Evolutionary conservation across 1,139 yeast genomes (phyloP), one percentile per base, ranked within the genome.

Genomic region (Yamadazyma songkhlaensis): DNA sequence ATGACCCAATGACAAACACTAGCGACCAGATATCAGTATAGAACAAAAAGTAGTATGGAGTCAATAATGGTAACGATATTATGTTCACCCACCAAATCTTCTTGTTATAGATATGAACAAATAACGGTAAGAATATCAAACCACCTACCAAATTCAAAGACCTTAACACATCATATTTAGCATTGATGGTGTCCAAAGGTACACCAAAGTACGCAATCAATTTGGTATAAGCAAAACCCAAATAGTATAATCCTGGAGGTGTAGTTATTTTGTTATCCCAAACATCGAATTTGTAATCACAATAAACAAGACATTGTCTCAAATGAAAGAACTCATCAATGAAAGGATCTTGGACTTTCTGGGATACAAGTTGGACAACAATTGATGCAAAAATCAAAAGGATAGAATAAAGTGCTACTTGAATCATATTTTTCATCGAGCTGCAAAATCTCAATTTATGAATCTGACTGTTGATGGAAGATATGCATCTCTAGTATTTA

Each of bases 211-310:
- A 28, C 21, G 48, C 39, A 29, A 67, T 30, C 2, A 61, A 20
- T 42, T 70, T 59, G 33, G 73, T 57, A 51, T 70, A 79, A 4
- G 61, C 37, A 45, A 72, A 73, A 1, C 90, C 95, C 9, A 89
- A 51, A 8, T 73, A 46, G 53, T 92, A 92, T 26, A 92, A 64
- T 0, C 98, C 99, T 1, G 98, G 98, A 2, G 98, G 98, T 0
- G 98, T 92, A 3, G 98, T 92, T 55, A 94, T 88, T 55, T 90
- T 92, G 25, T 80, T 72, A 57, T 92, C 92, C 97, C 97, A 92
- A 1, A 65, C 53, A 10, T 46, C 43, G 62, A 81, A 88, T 34
- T 77, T 64, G 9, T 83, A 83, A 1, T 60, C 50, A 44, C 88
- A 77, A 54, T 85, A 90, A 26, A 66, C 68, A 41, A 77, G 70